Base-by-base conservation (phyloP, 257 asterid species). In the Nicotiana undulata region DNA sequence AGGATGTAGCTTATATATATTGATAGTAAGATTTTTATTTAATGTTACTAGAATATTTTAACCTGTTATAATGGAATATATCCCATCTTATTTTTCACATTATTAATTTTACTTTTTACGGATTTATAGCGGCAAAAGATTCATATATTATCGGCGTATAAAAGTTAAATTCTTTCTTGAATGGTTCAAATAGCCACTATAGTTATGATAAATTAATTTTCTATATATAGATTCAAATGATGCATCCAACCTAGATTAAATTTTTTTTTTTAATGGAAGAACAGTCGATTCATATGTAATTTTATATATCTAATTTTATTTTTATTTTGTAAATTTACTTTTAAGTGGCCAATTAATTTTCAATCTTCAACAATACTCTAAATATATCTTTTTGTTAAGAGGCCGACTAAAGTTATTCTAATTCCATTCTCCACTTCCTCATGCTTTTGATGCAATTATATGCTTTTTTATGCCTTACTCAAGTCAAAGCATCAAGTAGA, bases 361-460 rank as follows among this genome's bases (percentile, higher is more conserved):
- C 80, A 82, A 79, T 82, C 90, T 86, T 86, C 86, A 84, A 2
- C 81, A 80, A 67, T 65, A 86, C 89, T 84, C 88, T 84, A 82
- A 68, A 75, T 26, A 29, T 64, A 20, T 75, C 80, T 82, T 82
- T 40, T 82, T 61, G 74, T 44, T 80, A 81, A 84, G 88, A 86
- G 89, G 87, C 88, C 86, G 85, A 84, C 88, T 76, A 80, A 65
- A 80, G 79, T 82, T 86, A 86, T 86, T 86, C 89, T 84, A 79
- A 80, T 84, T 84, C 81, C 88, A 84, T 80, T 76, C 79, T 56
- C 87, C 87, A 86, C 81, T 84, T 79, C 64, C 77, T 75, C 81
- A 44, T 77, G 79, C 79, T 86, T 82, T 63, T 53, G 83, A 79
- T 82, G 87, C 87, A 24, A 66, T 32, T 59, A 10, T 20, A 15